These are phyloP conservation scores for Aurifilum marmelostoma DNA, from an alignment of 2,329 filamentous ascomycete species.

Conservation along the genomic window DNA sequence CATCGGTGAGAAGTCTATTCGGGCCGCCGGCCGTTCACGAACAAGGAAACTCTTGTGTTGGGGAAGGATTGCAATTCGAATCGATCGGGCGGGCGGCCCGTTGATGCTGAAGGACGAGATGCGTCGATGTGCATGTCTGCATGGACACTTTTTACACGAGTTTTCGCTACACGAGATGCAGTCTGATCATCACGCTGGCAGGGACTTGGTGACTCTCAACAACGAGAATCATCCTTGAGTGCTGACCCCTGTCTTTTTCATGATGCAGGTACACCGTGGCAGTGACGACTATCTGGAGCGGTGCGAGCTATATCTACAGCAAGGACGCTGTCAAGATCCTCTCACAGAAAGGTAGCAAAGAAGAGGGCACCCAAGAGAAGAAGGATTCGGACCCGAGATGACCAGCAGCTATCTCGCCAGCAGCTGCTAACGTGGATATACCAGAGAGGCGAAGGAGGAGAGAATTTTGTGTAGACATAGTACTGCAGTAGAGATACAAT, in stretches of 20 bases:
- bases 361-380: conserved; percentile 30
- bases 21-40: background rate
- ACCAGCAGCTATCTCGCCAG: too few species aligned
- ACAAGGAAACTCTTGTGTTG: background rate
- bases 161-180: background rate
- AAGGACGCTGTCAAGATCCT: conserved; percentile 93
- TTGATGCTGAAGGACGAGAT: background rate
- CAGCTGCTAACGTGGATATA: too few species aligned
- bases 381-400: background rate
- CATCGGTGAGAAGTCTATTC: background rate
- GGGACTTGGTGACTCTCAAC: background rate
- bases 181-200: background rate
- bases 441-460: too few species aligned
- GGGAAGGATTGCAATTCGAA: background rate
- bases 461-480: too few species aligned
- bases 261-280: conserved; percentile 75
- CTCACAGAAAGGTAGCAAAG: conserved; percentile 37
- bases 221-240: background rate
- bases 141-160: background rate
- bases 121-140: background rate
- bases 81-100: background rate
- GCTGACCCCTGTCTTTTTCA: conserved; percentile 14
- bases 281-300: conserved; percentile 89
- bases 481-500: too few species aligned
- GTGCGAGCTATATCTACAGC: conserved; percentile 85